Percentiles rank a stretch among this genome's conserved stretches.
Conservation (phyloP, 495 filamentous ascomycete genomes). For the Penicillium macrosclerotiorum region DNA sequence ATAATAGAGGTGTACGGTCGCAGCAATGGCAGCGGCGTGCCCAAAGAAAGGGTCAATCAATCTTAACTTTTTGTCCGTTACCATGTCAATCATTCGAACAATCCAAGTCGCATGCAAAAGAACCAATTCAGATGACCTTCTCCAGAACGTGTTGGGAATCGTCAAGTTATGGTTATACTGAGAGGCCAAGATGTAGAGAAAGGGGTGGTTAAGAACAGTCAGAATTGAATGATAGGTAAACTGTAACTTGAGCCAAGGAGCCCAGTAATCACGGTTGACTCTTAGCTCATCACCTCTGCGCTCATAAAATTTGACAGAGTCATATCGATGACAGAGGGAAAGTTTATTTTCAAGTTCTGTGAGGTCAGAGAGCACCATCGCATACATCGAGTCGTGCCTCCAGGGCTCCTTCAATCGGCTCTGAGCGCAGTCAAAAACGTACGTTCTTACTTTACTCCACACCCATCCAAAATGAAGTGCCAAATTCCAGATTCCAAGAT, state of each 20-base stretch:
- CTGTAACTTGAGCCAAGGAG: slow-evolving; percentile 45
- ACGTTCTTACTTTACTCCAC: slow-evolving; percentile 42
- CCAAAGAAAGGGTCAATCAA: slow-evolving; percentile 47
- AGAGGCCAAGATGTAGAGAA: slow-evolving; percentile 47
- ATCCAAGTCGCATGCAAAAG: slow-evolving; percentile 47
- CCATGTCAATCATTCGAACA: slow-evolving; percentile 50
- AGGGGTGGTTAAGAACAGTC: slow-evolving; percentile 46
- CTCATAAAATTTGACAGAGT: slow-evolving; percentile 46
- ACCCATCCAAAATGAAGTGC: slow-evolving; percentile 44
- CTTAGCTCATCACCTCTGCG: slow-evolving; percentile 37
- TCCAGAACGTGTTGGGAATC: slow-evolving; percentile 48
- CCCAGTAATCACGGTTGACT: slow-evolving; percentile 39
- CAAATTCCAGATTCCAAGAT: slow-evolving; percentile 45
- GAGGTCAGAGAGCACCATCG: slow-evolving; percentile 42
- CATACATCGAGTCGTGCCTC: slow-evolving; percentile 46
- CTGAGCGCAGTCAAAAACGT: slow-evolving; percentile 40
- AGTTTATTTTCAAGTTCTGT: slow-evolving; percentile 46
- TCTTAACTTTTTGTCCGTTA: slow-evolving; percentile 42
- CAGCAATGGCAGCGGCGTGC: slow-evolving; percentile 43
- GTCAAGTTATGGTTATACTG: slow-evolving; percentile 46
- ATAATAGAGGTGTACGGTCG: slow-evolving; percentile 46
- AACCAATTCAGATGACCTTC: slow-evolving; percentile 43
- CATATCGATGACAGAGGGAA: slow-evolving; percentile 45
- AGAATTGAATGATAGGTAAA: slow-evolving; percentile 47
- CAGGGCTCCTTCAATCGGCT: slow-evolving; percentile 45